Evolutionary conservation across 345 rosid species (phyloP).

Genomic region (Toxicodendron radicans): DNA sequence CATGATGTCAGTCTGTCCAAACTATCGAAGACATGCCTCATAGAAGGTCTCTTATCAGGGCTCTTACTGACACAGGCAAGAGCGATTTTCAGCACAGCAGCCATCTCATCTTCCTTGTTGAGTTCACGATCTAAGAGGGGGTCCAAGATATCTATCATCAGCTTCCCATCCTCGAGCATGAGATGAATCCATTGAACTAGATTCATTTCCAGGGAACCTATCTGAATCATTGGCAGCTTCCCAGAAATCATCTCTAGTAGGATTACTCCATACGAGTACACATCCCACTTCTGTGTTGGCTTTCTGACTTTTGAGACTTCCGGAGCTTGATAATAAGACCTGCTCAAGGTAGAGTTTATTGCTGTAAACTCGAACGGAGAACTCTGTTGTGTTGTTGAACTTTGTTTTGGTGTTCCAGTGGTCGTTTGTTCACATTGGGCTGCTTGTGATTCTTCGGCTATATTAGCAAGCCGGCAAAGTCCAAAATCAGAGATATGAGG

Average conservation of each 20-base stretch:
- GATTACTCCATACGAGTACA: slow-evolving; percentile 85
- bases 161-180: slow-evolving; percentile 57
- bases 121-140: slow-evolving; percentile 53
- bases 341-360: slow-evolving; percentile 38
- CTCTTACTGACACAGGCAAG: slow-evolving; percentile 60
- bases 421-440: slow-evolving; percentile 37
- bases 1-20: slow-evolving; percentile 46
- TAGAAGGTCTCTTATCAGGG: slow-evolving; percentile 80
- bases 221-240: slow-evolving; percentile 51
- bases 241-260: slow-evolving; percentile 79
- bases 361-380: slow-evolving; percentile 49
- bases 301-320: slow-evolving; percentile 61
- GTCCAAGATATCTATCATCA: slow-evolving; percentile 62
- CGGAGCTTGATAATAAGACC: slow-evolving; percentile 69
- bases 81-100: slow-evolving; percentile 54
- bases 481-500: slow-evolving; percentile 80
- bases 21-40: slow-evolving; percentile 53
- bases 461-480: slow-evolving; percentile 61
- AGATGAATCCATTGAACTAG: slow-evolving; percentile 72
- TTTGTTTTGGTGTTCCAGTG: slow-evolving; percentile 39
- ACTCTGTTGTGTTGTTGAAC: slow-evolving; percentile 44
- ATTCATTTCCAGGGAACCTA: slow-evolving; percentile 47
- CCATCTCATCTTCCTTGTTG: slow-evolving; percentile 60
- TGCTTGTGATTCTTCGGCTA: slow-evolving; percentile 40
- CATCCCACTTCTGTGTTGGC: slow-evolving; percentile 98